These are phyloP conservation scores for Xylariaceae sp. DNA, from an alignment of 2,329 filamentous ascomycete genomes.

Conservation along the genomic window DNA sequence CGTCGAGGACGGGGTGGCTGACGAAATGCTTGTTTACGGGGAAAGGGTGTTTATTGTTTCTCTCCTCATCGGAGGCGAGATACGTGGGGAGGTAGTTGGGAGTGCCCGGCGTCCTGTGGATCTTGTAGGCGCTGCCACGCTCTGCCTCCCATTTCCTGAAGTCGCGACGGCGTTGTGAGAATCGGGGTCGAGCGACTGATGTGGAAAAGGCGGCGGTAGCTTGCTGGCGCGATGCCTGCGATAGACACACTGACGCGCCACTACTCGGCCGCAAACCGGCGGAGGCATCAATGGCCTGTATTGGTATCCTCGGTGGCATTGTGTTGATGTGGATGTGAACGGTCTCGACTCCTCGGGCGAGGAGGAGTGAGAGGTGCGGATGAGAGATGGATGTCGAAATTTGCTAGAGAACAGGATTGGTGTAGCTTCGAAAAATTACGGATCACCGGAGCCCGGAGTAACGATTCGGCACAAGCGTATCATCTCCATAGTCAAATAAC, in stretches of 20 bases:
- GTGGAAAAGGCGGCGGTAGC: background rate
- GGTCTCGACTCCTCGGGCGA: constrained; percentile 11
- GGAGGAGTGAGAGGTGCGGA: background rate
- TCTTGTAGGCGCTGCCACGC: background rate
- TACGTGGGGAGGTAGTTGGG: background rate
- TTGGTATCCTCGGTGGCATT: constrained; percentile 27
- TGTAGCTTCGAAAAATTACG: too few relatives aligned
- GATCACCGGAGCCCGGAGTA: too few relatives aligned
- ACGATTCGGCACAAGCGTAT: too few relatives aligned
- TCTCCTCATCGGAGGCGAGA: constrained; percentile 4
- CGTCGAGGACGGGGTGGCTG: constrained; percentile 69
- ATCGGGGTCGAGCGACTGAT: background rate
- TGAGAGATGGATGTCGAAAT: too few relatives aligned
- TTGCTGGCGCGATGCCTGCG: constrained; percentile 1
- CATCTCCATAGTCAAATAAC: too few relatives aligned
- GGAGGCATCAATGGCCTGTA: constrained; percentile 12
- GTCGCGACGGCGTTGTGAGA: background rate
- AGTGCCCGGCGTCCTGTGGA: background rate
- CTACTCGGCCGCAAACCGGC: constrained; percentile 5
- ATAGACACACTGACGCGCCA: constrained; percentile 4
- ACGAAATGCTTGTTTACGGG: constrained; percentile 69
- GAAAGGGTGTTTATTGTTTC: constrained; percentile 51
- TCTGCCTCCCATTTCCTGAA: background rate
- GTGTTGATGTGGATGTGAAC: background rate
- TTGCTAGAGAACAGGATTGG: too few relatives aligned